These are phyloP conservation scores for Picocystis salinarum DNA, from an alignment of 139 green algal species.

Conservation along the genomic window DNA sequence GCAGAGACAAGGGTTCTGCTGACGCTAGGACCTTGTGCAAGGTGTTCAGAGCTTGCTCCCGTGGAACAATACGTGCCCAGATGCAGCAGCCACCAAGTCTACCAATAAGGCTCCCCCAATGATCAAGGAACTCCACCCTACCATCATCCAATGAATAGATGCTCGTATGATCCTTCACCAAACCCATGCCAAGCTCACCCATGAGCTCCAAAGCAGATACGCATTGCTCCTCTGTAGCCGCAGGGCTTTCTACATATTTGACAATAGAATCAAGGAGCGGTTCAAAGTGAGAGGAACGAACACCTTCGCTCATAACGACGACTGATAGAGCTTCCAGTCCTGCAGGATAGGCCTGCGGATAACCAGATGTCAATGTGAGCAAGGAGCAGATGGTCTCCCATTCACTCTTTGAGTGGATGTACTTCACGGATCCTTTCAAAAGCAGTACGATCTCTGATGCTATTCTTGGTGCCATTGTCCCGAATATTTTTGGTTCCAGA, in stretches of 20 bases:
- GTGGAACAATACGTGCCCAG: conserved; percentile 18
- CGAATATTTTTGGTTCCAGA: conserved; percentile 45
- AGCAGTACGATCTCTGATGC: conserved; percentile 25
- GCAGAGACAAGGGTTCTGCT: conserved; percentile 36
- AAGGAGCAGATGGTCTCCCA: conserved; percentile 67
- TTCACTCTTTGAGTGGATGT: conserved; percentile 43
- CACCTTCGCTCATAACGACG: conserved; percentile 15
- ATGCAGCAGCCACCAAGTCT: not conserved
- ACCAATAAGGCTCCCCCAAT: not conserved
- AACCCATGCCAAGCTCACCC: not conserved
- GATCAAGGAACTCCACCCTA: not conserved
- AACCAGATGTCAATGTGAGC: conserved; percentile 47
- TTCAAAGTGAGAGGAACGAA: conserved; percentile 14
- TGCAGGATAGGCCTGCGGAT: conserved; percentile 35
- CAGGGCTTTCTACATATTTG: not conserved
- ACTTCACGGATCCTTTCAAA: conserved; percentile 6
- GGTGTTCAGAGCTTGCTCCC: conserved; percentile 31
- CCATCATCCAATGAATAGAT: not conserved
- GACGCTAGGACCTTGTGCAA: conserved; percentile 46
- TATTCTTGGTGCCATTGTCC: conserved; percentile 42
- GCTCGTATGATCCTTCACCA: not conserved
- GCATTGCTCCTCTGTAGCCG: not conserved
- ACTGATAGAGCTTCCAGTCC: conserved; percentile 29
- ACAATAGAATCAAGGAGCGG: conserved; percentile 18
- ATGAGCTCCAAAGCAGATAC: not conserved